Evolutionary conservation across 2,329 filamentous ascomycete genomes (phyloP).

Genomic region (Monosporascus sp.): DNA sequence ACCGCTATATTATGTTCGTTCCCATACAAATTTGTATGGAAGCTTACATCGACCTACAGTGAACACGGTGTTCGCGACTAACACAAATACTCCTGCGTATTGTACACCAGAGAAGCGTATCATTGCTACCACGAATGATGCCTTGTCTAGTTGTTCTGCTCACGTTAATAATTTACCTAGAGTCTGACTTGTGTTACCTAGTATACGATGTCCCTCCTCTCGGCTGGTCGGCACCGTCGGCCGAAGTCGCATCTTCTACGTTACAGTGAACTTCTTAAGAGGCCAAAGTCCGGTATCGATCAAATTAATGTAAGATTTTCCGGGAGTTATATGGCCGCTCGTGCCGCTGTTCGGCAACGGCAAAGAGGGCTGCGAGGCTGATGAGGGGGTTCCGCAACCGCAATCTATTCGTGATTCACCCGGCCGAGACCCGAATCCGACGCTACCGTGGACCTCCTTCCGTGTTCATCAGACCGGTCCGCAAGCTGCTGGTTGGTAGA

Average conservation of each 20-base stretch:
- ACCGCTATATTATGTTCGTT: too few species aligned
- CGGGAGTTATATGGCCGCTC: neutral
- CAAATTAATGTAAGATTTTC: neutral
- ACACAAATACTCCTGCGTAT: too few species aligned
- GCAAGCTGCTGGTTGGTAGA: neutral
- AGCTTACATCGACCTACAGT: too few species aligned
- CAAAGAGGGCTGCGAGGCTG: neutral
- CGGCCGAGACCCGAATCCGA: neutral
- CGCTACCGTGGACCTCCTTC: neutral
- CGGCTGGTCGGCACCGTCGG: neutral
- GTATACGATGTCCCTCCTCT: neutral
- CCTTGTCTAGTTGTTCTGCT: too few species aligned
- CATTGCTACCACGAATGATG: neutral
- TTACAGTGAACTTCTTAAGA: neutral
- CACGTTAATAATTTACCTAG: too few species aligned
- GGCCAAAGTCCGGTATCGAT: neutral
- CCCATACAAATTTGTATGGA: too few species aligned
- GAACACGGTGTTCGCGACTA: too few species aligned
- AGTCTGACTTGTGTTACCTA: too few species aligned
- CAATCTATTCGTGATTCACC: neutral
- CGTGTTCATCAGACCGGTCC: neutral
- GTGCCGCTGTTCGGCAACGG: neutral
- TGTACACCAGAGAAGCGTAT: neutral
- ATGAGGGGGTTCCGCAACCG: neutral
- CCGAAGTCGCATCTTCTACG: neutral